Conservation (phyloP, 371 early-diverging fungal genomes). For the Apophysomyces ossiformis region DNA sequence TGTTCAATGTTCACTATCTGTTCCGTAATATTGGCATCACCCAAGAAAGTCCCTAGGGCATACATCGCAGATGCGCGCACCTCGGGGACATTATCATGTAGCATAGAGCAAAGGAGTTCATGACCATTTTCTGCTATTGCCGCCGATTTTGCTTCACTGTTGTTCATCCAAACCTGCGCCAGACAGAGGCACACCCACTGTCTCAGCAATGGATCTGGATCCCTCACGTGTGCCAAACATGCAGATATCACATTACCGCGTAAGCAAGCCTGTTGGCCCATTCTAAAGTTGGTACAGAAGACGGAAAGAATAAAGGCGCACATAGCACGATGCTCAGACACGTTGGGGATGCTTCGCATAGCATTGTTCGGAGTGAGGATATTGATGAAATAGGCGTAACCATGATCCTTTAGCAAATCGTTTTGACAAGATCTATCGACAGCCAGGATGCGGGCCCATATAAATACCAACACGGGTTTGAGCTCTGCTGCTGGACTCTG, state of each 20-base stretch:
- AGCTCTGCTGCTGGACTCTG: conserved; percentile 94
- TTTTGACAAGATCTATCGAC: conserved; percentile 89
- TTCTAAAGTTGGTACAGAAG: conserved; percentile 81
- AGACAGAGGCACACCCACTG: conserved; percentile 92
- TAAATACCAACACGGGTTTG: conserved; percentile 91
- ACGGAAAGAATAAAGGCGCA: conserved; percentile 90
- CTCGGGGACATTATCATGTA: conserved; percentile 80
- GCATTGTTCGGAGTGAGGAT: conserved; percentile 79
- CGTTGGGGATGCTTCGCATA: conserved; percentile 65
- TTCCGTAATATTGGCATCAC: conserved; percentile 73
- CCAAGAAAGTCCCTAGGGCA: conserved; percentile 81
- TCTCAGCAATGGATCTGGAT: conserved; percentile 84
- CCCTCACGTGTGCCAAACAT: conserved; percentile 72
- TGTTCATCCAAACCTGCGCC: conserved; percentile 85
- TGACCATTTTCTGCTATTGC: conserved; percentile 77
- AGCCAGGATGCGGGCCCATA: conserved; percentile 96
- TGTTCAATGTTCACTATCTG: conserved; percentile 73
- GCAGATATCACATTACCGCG: conserved; percentile 70
- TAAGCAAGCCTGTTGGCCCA: conserved; percentile 87
- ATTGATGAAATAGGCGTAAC: conserved; percentile 91
- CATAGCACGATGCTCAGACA: conserved; percentile 92
- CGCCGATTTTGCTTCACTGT: conserved; percentile 73
- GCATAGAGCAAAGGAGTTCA: conserved; percentile 62
- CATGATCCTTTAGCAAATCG: conserved; percentile 92
- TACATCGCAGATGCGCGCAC: conserved; percentile 86